Percentiles rank a stretch among this genome's conserved stretches.
phyloP scores from a whole-genome alignment of 305 asterid species.

The Nicotiana rustica region DNA sequence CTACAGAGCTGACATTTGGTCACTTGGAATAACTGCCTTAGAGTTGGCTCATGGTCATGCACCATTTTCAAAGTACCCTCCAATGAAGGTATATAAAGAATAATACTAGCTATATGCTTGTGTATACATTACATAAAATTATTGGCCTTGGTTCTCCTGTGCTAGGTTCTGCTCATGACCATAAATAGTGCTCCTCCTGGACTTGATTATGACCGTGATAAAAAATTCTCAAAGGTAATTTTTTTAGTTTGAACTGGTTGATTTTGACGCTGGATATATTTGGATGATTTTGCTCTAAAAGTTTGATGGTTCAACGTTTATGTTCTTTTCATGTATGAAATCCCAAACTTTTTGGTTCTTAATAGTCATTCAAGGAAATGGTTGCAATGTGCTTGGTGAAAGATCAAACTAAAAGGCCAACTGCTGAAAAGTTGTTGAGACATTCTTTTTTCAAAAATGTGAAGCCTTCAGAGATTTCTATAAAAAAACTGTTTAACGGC shows the following conservation, averaged over 20 bases:
- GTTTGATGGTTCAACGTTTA: slow-evolving; percentile 29
- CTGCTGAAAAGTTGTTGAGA: slow-evolving; percentile 79
- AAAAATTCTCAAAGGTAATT: slow-evolving; percentile 92
- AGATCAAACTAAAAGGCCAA: slow-evolving; percentile 94
- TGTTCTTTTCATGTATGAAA: slow-evolving; percentile 38
- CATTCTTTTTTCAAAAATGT: slow-evolving; percentile 81
- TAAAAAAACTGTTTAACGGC: slow-evolving; percentile 73
- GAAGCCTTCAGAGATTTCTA: slow-evolving; percentile 74
- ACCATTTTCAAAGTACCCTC: slow-evolving; percentile 98
- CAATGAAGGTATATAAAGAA: slow-evolving; percentile 80
- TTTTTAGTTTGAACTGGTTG: slow-evolving; percentile 37
- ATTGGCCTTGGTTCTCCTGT: slow-evolving; percentile 9
- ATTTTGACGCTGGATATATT: slow-evolving; percentile 17
- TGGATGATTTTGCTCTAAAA: slow-evolving; percentile 31
- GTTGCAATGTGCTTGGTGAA: slow-evolving; percentile 97
- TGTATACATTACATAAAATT: neutral
- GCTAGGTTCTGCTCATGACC: slow-evolving; percentile 94
- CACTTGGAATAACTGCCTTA: slow-evolving; percentile 96
- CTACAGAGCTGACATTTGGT: slow-evolving; percentile 98
- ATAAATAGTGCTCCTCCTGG: slow-evolving; percentile 99
- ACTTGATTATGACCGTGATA: slow-evolving; percentile 99
- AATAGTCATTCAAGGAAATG: slow-evolving; percentile 95
- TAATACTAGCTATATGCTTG: slow-evolving; percentile 24
- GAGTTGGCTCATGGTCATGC: slow-evolving; percentile 99
- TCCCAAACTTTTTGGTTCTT: slow-evolving; percentile 27